Evolutionary conservation across 2,329 filamentous ascomycete species (phyloP), one percentile per base, ranked within the genome.

Genomic region (Gaeumannomyces sp.): DNA sequence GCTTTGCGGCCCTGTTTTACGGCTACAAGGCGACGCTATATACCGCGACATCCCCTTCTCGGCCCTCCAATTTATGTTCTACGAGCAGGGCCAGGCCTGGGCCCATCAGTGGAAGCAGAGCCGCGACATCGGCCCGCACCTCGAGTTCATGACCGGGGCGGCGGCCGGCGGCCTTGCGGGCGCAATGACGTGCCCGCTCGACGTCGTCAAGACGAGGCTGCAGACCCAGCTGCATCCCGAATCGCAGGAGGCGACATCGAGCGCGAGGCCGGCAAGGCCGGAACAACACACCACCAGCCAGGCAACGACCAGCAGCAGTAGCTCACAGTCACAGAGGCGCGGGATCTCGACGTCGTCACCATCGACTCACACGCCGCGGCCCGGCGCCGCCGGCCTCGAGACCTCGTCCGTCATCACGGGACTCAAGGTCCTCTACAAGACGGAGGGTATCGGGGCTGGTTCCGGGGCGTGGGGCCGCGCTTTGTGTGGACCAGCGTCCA

Each of bases 401-500:
- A 97, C 96, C 0, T 95, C 92, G 1, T 97, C 93, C 0, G 90
- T 98, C 62, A 81, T 94, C 64, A 92, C 86, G 2, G 95, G 94
- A 1, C 78, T 99, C 53, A 87, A 83, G 70, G 84, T 97, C 69
- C 96, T 99, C 71, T 99, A 98, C 78, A 87, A 85, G 69, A 92
- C 90, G 7, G 95, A 99, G 77, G 95, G 95, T 1, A 71, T 98
- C 22, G 85, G 85, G 96, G 95, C 1, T 96, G 92, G 88, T 99
- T 99, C 77, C 87, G 95, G 65, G 95, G 95, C 31, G 94, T 99
- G 1, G 94, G 94, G 0, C 95, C 95, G 1, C 86, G 95, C 64
- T 89, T 89, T 65, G 92, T 98, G 19, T 99, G 95, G 95, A 99
- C 95, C 28, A 97, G 94, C 72, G 92, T 98, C 65, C 95, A 99